phyloP scores from a whole-genome alignment of 371 early-diverging fungal species.

The Catenaria anguillulae region DNA sequence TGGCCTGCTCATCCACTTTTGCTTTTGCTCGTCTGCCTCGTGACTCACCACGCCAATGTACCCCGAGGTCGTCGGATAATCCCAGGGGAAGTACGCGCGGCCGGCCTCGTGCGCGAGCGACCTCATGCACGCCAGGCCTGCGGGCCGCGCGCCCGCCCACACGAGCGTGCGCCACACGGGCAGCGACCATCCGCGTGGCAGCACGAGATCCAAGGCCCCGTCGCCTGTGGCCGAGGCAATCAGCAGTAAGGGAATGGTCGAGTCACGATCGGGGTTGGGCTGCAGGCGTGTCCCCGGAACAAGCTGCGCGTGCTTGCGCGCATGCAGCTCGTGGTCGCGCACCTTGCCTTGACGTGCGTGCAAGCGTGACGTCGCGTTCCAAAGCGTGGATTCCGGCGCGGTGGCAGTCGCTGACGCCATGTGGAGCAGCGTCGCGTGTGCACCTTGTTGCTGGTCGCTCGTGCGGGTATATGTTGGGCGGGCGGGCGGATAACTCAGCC shows the following conservation, averaged over 20 bases:
- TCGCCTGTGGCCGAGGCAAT: conserved; percentile 20
- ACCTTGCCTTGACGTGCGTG: conserved; percentile 23
- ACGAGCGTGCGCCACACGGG: conserved; percentile 73
- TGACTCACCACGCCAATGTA: not conserved
- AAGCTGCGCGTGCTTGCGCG: conserved; percentile 40
- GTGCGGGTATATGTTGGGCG: conserved; percentile 1
- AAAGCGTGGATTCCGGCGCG: conserved; percentile 29
- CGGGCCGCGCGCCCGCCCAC: conserved; percentile 65
- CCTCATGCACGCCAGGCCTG: conserved; percentile 36
- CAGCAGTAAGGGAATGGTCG: conserved; percentile 58
- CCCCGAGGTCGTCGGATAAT: conserved; percentile 33
- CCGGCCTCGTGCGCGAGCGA: conserved; percentile 34
- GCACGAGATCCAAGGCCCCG: conserved; percentile 66
- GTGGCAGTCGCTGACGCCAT: not conserved
- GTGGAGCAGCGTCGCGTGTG: not conserved
- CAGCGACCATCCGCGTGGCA: conserved; percentile 69
- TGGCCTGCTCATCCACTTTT: conserved; percentile 19
- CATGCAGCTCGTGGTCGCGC: conserved; percentile 48
- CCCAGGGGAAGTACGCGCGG: conserved; percentile 36
- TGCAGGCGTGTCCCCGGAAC: conserved; percentile 54
- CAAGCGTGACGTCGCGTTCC: conserved; percentile 37
- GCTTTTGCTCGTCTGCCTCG: not conserved
- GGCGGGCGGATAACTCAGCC: conserved; percentile 23
- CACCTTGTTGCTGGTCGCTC: not conserved
- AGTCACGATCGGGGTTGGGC: conserved; percentile 31